Percentiles rank a stretch among this genome's conserved stretches.
These are phyloP conservation scores for Conticribra guillardii DNA, from an alignment of 108 stramenopile species.

Conservation along the genomic window DNA sequence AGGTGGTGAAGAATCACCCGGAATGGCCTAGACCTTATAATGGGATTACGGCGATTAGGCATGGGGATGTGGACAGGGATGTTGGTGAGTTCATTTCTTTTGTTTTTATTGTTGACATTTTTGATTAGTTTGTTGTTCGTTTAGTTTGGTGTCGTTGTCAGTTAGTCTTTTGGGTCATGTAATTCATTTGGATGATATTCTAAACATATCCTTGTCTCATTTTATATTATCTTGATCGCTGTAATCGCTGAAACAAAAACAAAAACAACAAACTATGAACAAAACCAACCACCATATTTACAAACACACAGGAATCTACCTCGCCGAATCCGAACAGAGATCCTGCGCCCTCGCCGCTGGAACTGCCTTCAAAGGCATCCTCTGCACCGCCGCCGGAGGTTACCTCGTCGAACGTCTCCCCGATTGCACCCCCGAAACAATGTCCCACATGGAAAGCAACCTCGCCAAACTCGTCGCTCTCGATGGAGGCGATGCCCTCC, in stretches of 20 bases:
- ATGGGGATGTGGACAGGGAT: constrained; percentile 88
- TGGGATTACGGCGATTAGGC: constrained; percentile 79
- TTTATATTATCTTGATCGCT: neutral
- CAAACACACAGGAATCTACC: constrained; percentile 76
- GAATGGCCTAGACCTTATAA: constrained; percentile 90
- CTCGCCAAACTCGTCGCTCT: constrained; percentile 69
- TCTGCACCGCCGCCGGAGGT: constrained; percentile 87
- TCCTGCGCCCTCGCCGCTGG: constrained; percentile 87
- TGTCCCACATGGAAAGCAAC: constrained; percentile 66
- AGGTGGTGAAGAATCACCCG: constrained; percentile 91
- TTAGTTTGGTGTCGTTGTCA: neutral
- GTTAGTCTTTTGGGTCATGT: neutral
- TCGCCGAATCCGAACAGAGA: constrained; percentile 88
- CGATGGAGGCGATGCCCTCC: constrained; percentile 69
- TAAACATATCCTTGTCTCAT: neutral
- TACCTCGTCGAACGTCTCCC: constrained; percentile 89
- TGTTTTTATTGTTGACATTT: neutral
- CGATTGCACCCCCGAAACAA: constrained; percentile 57
- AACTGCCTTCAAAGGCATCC: constrained; percentile 71
- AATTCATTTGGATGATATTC: neutral
- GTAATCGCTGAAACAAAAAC: no score
- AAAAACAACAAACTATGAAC: no score
- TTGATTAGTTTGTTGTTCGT: no score
- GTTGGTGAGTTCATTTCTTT: constrained; percentile 58
- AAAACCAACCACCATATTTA: no score